phyloP scores from a whole-genome alignment of 345 rosid species.

The Populus nigra region DNA sequence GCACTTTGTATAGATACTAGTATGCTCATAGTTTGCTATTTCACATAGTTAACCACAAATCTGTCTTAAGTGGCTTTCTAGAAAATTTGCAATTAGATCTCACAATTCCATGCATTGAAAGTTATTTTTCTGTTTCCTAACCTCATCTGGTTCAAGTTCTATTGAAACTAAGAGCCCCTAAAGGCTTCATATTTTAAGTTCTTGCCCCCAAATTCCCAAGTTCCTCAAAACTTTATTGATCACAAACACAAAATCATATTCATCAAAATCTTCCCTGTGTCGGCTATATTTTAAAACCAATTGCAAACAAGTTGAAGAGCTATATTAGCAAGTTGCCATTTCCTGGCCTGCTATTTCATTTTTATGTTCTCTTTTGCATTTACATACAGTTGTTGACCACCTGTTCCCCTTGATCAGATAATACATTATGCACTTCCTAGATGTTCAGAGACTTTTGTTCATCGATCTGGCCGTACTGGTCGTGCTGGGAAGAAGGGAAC shows the following conservation, averaged over 20 bases:
- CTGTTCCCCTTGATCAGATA: conserved; percentile 37
- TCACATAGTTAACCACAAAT: not conserved
- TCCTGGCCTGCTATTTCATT: not conserved
- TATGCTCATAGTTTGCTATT: no score
- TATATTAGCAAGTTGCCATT: not conserved
- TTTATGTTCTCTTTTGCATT: not conserved
- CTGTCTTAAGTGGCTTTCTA: not conserved
- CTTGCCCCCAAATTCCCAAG: not conserved
- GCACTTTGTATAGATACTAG: not conserved
- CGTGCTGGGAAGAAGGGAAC: conserved; percentile 99
- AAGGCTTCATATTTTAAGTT: not conserved
- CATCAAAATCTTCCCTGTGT: not conserved
- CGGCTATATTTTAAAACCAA: not conserved
- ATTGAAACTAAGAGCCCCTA: not conserved
- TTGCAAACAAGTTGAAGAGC: not conserved
- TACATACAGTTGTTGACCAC: conserved; percentile 1
- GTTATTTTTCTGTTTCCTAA: not conserved
- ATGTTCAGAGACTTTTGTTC: conserved; percentile 86
- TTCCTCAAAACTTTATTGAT: not conserved
- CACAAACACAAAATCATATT: not conserved
- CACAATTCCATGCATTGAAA: not conserved
- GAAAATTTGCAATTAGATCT: not conserved
- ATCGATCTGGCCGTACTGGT: conserved; percentile 98
- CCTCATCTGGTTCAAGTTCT: not conserved
- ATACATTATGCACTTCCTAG: conserved; percentile 95